phyloP scores from a whole-genome alignment of 2,329 filamentous ascomycete genomes.

The Colletotrichum gigasporum region DNA sequence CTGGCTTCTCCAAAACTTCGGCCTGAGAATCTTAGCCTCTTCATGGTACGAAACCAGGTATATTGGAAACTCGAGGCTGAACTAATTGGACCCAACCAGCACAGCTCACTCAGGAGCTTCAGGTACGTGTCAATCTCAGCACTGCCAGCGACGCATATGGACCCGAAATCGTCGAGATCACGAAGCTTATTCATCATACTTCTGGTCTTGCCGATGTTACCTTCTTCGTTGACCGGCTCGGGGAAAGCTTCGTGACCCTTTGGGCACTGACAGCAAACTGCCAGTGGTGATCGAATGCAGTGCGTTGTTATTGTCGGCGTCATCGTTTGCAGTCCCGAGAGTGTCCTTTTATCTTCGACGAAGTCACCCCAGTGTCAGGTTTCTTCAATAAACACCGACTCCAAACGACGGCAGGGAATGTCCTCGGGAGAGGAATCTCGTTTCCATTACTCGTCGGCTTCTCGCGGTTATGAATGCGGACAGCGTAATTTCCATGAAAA shows the following conservation, averaged over 20 bases:
- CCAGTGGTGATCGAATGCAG: slow-evolving; percentile 70
- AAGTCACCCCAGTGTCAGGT: slow-evolving; percentile 68
- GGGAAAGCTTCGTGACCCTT: slow-evolving; percentile 63
- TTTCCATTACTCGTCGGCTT: slow-evolving; percentile 72
- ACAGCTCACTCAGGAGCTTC: slow-evolving; percentile 60
- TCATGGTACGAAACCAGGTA: slow-evolving; percentile 52
- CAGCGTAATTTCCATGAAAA: slow-evolving; percentile 71
- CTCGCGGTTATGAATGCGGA: slow-evolving; percentile 70
- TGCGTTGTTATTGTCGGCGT: slow-evolving; percentile 70
- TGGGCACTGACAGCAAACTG: slow-evolving; percentile 63
- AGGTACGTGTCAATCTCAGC: slow-evolving; percentile 58
- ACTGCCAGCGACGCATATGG: slow-evolving; percentile 54
- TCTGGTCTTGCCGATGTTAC: slow-evolving; percentile 68
- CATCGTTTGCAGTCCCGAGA: slow-evolving; percentile 67
- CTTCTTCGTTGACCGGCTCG: slow-evolving; percentile 62
- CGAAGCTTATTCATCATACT: slow-evolving; percentile 58
- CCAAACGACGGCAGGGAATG: slow-evolving; percentile 55
- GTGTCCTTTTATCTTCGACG: slow-evolving; percentile 74
- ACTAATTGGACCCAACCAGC: slow-evolving; percentile 60
- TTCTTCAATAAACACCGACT: slow-evolving; percentile 55
- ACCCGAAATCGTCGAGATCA: slow-evolving; percentile 57
- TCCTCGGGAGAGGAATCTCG: slow-evolving; percentile 64
- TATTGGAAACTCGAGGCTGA: slow-evolving; percentile 51
- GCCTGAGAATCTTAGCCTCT: slow-evolving; percentile 57
- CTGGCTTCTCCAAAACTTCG: slow-evolving; percentile 62